Conservation (phyloP, 306 rosid species). For the Prunus mongolica region DNA sequence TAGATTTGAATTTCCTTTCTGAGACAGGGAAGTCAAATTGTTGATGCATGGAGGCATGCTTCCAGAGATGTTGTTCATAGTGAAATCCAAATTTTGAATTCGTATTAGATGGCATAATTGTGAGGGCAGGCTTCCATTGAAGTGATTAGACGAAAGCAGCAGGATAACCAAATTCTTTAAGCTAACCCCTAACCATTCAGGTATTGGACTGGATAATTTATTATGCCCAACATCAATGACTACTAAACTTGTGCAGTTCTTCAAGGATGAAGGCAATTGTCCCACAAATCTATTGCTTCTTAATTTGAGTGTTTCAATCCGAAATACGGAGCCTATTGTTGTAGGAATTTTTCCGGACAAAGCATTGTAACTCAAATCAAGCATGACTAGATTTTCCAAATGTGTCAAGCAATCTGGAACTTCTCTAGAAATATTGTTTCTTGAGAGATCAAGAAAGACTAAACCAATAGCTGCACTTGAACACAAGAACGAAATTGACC, state of each 20-base stretch:
- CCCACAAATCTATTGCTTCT: conserved; percentile 7
- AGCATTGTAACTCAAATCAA: background rate
- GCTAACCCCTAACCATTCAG: background rate
- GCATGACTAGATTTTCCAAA: background rate
- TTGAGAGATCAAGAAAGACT: background rate
- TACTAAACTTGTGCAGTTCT: background rate
- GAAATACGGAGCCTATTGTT: background rate
- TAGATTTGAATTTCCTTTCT: background rate
- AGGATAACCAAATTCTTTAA: conserved; percentile 2
- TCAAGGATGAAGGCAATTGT: background rate
- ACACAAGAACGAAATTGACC: background rate
- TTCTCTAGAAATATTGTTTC: background rate
- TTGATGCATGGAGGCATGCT: background rate
- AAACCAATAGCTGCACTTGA: background rate
- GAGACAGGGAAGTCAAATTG: background rate
- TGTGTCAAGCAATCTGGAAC: background rate
- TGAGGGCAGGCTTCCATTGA: conserved; percentile 1
- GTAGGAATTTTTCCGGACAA: background rate
- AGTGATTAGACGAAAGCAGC: background rate
- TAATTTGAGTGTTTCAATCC: background rate
- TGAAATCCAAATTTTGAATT: conserved; percentile 13
- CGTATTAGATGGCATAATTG: background rate
- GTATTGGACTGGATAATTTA: background rate
- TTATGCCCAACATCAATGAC: conserved; percentile 13
- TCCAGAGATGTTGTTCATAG: background rate